These are phyloP conservation scores for Botrytis pseudocinerea DNA, from an alignment of 2,329 filamentous ascomycete genomes.

Conservation along the genomic window DNA sequence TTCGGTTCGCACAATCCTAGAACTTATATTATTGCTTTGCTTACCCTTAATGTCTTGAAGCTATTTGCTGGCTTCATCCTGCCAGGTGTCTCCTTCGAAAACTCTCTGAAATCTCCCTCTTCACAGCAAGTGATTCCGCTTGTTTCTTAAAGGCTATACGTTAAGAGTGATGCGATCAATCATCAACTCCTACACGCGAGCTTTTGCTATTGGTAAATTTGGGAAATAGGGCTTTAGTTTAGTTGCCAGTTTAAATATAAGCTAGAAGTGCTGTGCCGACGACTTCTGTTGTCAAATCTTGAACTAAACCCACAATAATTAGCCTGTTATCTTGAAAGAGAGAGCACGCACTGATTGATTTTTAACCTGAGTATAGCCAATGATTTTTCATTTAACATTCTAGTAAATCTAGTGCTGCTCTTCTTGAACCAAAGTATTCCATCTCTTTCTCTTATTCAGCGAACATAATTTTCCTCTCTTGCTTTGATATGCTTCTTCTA, in stretches of 20 bases:
- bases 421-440: background rate
- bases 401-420: background rate
- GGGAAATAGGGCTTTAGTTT: fast-evolving
- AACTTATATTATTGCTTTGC: background rate
- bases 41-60: background rate
- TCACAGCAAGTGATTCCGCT: background rate
- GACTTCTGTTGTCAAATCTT: background rate
- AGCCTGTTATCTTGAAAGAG: background rate
- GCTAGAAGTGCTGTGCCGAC: fast-evolving
- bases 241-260: background rate
- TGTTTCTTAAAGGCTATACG: background rate
- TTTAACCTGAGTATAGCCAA: fast-evolving
- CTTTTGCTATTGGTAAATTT: background rate
- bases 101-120: background rate
- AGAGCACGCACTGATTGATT: fast-evolving
- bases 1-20: background rate
- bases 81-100: background rate
- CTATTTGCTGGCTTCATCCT: background rate
- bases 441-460: background rate
- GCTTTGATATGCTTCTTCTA: background rate
- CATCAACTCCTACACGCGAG: background rate
- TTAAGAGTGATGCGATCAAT: background rate
- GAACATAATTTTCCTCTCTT: background rate
- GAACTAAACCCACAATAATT: background rate
- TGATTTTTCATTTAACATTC: background rate